These are phyloP conservation scores for Irpex rosettiformis DNA, from an alignment of 1,284 basidiomycete species.

Conservation along the genomic window DNA sequence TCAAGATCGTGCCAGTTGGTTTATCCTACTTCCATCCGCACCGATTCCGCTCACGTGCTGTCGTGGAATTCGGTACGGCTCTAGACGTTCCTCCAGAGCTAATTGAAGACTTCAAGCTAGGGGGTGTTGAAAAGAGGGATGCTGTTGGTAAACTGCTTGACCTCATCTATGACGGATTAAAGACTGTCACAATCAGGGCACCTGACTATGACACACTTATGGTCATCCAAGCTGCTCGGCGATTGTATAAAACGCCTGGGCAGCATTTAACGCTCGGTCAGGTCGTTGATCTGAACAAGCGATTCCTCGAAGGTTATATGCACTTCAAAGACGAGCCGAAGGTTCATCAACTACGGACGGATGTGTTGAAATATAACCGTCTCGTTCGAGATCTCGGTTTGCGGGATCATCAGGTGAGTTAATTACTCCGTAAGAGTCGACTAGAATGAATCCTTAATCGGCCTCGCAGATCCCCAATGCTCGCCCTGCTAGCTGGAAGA, in stretches of 20 bases:
- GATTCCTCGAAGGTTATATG: slow-evolving; percentile 91
- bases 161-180: slow-evolving; percentile 92
- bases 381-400: slow-evolving; percentile 91
- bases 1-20: slow-evolving; percentile 94
- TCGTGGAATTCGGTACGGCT: slow-evolving; percentile 94
- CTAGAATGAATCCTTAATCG: neutral
- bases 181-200: slow-evolving; percentile 94
- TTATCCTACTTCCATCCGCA: slow-evolving; percentile 96
- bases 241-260: slow-evolving; percentile 93
- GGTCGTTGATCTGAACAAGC: slow-evolving; percentile 95
- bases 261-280: slow-evolving; percentile 94
- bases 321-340: slow-evolving; percentile 94
- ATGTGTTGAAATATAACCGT: slow-evolving; percentile 95
- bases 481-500: slow-evolving; percentile 85
- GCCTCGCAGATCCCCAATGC: slow-evolving; percentile 68
- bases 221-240: slow-evolving; percentile 96
- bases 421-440: neutral
- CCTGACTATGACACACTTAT: slow-evolving; percentile 98
- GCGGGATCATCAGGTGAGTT: slow-evolving; percentile 89
- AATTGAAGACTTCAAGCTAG: slow-evolving; percentile 88
- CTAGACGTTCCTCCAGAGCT: slow-evolving; percentile 86
- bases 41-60: slow-evolving; percentile 91
- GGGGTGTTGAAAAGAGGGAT: slow-evolving; percentile 86
- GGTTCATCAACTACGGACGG: slow-evolving; percentile 77
- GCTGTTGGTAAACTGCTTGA: slow-evolving; percentile 91